Evolutionary conservation across 169 alveolate species (phyloP).

Genomic region (Eimeria praecox): DNA sequence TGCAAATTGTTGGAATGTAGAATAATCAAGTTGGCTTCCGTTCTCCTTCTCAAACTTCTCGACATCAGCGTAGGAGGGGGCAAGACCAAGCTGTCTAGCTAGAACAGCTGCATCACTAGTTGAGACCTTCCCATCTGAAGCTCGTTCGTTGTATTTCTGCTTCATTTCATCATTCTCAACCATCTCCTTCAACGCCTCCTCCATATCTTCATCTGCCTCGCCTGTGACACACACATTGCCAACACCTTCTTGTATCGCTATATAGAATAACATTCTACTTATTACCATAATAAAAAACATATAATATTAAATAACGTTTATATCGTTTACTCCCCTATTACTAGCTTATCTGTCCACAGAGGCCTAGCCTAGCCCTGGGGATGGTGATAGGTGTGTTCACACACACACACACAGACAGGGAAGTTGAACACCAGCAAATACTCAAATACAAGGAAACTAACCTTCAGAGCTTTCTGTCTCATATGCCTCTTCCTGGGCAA

Average conservation of each 20-base stretch:
- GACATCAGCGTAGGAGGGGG: constrained; percentile 87
- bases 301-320: background rate
- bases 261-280: background rate
- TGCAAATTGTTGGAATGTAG: constrained; percentile 84
- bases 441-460: background rate
- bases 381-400: too few species aligned
- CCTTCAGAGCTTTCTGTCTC: constrained; percentile 78
- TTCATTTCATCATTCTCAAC: constrained; percentile 85
- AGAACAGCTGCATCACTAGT: constrained; percentile 62
- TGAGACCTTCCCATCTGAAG: constrained; percentile 81
- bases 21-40: constrained; percentile 85
- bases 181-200: constrained; percentile 86
- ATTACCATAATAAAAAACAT: background rate
- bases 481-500: constrained; percentile 77
- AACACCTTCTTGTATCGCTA: background rate
- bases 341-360: background rate
- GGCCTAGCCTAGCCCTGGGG: too few species aligned
- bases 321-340: background rate
- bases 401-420: too few species aligned
- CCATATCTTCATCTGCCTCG: constrained; percentile 80
- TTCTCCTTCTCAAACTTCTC: constrained; percentile 81
- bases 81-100: constrained; percentile 86
- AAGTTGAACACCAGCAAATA: too few species aligned
- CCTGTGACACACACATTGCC: background rate
- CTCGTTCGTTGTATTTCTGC: constrained; percentile 82